Evolutionary conservation across 2,329 filamentous ascomycete species (phyloP).

Genomic region (Tricladium varicosporioides): DNA sequence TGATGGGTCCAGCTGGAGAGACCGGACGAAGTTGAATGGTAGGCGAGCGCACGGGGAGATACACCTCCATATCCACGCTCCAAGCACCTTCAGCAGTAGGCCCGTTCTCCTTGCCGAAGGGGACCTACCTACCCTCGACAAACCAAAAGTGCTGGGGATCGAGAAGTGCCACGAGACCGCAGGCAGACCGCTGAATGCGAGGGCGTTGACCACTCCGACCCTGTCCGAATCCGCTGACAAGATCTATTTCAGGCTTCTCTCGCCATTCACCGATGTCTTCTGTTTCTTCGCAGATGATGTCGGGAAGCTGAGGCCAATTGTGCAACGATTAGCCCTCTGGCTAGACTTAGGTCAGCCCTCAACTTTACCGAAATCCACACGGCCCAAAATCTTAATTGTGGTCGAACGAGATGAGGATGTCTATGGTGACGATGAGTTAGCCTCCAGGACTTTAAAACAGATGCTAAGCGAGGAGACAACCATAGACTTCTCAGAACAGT

Average conservation of each 20-base stretch:
- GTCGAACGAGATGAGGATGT: conserved; percentile 8
- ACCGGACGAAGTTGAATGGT: conserved; percentile 11
- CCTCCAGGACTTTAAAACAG: conserved; percentile 7
- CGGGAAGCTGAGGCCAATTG: conserved; percentile 11
- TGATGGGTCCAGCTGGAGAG: conserved; percentile 6
- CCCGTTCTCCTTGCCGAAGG: conserved; percentile 16
- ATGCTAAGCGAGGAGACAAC: conserved; percentile 20
- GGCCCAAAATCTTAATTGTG: conserved; percentile 16
- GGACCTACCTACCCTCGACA: conserved; percentile 13
- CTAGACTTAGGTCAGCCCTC: conserved; percentile 17
- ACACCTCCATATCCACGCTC: conserved; percentile 16
- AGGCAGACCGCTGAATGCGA: conserved; percentile 6
- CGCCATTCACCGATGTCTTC: conserved; percentile 22
- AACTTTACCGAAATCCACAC: conserved; percentile 14
- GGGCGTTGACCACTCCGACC: not conserved
- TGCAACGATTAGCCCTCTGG: conserved; percentile 20
- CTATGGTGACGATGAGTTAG: conserved; percentile 11
- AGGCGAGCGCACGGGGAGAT: conserved; percentile 14
- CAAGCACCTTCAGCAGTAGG: conserved; percentile 14
- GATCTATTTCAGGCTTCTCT: conserved; percentile 16
- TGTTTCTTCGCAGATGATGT: conserved; percentile 28
- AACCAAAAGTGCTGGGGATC: conserved; percentile 6
- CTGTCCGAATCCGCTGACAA: conserved; percentile 13
- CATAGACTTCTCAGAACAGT: conserved; percentile 14
- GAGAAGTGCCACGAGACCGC: conserved; percentile 15